These are phyloP conservation scores for Trichoderma atroviride DNA, from an alignment of 2,329 filamentous ascomycete genomes.

Conservation along the genomic window DNA sequence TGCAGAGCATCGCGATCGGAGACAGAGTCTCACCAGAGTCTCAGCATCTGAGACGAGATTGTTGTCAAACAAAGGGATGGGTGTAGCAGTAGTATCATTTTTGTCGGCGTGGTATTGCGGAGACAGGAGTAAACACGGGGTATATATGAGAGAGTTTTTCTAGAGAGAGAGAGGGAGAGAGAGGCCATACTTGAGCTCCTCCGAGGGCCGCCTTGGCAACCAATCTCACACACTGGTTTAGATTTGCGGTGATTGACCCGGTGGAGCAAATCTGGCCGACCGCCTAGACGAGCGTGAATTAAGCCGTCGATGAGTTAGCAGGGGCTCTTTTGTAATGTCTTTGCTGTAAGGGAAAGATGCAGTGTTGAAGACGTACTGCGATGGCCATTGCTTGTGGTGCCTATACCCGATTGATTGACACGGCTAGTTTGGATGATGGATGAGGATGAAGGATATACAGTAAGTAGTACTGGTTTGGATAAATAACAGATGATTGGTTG, in stretches of 20 bases:
- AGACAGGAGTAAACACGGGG: background rate
- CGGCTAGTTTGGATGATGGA: background rate
- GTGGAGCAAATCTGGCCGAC: slow-evolving; percentile 90
- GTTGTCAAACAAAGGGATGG: slow-evolving; percentile 1
- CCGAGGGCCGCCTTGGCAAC: slow-evolving; percentile 72
- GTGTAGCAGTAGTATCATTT: background rate
- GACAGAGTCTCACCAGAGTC: slow-evolving; percentile 17
- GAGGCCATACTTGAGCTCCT: slow-evolving; percentile 69
- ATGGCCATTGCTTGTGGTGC: slow-evolving; percentile 4
- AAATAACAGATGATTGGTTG: background rate
- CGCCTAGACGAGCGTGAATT: slow-evolving; percentile 51
- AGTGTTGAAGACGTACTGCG: background rate
- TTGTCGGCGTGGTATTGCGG: background rate
- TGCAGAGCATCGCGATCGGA: slow-evolving; percentile 2
- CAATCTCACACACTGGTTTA: slow-evolving; percentile 73
- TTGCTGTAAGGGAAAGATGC: background rate
- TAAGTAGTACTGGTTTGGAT: background rate
- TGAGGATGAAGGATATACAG: background rate
- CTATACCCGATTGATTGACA: too few species aligned
- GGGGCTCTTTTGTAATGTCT: background rate
- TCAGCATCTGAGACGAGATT: slow-evolving; percentile 3
- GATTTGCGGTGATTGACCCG: slow-evolving; percentile 74
- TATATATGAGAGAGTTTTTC: background rate
- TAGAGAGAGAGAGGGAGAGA: background rate
- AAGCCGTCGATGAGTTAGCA: background rate